Conservation (phyloP, 2,329 filamentous ascomycete species). For the Knoxdaviesia proteae region DNA sequence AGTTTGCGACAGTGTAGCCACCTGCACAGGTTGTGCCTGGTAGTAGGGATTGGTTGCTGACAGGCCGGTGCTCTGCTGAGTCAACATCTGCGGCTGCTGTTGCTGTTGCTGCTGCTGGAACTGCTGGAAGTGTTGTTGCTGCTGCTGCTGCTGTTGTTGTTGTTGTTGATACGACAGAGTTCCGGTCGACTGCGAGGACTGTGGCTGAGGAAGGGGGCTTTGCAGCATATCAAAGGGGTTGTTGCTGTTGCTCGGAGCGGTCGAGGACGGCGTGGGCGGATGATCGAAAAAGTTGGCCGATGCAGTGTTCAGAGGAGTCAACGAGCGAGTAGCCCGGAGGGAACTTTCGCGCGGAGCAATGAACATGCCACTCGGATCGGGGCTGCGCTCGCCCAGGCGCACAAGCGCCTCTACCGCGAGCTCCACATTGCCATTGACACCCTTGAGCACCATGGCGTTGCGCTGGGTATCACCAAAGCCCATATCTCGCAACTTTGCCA, state of each 20-base stretch:
- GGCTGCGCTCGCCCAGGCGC: conserved; percentile 51
- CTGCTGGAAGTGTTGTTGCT: no score
- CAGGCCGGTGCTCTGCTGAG: no score
- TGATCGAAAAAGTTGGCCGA: conserved; percentile 10
- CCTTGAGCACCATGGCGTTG: conserved; percentile 64
- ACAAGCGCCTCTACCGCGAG: conserved; percentile 70
- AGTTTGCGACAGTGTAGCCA: no score
- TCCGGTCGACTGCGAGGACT: conserved; percentile 45
- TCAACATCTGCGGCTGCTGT: no score
- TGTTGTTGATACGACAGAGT: conserved; percentile 26
- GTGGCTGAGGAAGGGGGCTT: conserved; percentile 27
- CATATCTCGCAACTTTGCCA: conserved; percentile 67
- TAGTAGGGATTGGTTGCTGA: no score
- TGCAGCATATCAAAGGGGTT: conserved; percentile 46
- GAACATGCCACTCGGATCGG: conserved; percentile 6
- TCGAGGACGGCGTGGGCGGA: conserved; percentile 17
- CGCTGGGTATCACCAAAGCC: conserved; percentile 70
- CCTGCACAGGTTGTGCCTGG: no score
- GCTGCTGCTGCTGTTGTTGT: conserved; percentile 23
- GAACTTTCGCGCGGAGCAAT: conserved; percentile 26
- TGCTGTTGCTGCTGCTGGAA: no score
- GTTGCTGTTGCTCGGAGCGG: conserved; percentile 31
- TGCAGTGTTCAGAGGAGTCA: conserved; percentile 27
- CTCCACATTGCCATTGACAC: conserved; percentile 67
- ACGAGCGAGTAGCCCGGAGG: conserved; percentile 26